Percentiles rank a stretch among this genome's conserved stretches.
These are phyloP conservation scores for Termitomyces sp. DNA, from an alignment of 768 basidiomycete genomes.

Conservation along the genomic window DNA sequence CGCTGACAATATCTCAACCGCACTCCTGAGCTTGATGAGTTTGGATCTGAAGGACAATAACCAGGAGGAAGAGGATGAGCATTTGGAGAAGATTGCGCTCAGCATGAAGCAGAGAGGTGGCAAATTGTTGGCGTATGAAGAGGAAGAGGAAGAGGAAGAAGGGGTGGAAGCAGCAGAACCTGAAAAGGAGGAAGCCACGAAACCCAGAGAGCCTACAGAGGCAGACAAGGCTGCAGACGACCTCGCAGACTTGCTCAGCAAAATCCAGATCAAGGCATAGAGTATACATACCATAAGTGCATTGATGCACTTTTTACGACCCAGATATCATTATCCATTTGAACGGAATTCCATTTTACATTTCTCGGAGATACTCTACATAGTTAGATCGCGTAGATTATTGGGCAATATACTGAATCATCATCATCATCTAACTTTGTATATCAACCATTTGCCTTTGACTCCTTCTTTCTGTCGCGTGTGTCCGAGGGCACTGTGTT, in stretches of 20 bases:
- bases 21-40: conserved; percentile 53
- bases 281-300: neutral
- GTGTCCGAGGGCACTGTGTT: conserved; percentile 37
- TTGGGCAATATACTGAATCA: neutral
- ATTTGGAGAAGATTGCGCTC: conserved; percentile 47
- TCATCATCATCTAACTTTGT: conserved; percentile 37
- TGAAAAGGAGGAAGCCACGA: conserved; percentile 10
- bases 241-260: conserved; percentile 64
- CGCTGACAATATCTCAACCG: conserved; percentile 57
- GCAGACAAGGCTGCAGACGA: conserved; percentile 41
- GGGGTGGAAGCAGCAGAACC: conserved; percentile 27
- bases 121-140: conserved; percentile 57
- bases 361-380: neutral
- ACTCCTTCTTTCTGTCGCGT: conserved; percentile 54
- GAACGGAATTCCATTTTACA: neutral
- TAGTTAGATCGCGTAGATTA: conserved; percentile 2
- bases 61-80: conserved; percentile 70
- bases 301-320: neutral
- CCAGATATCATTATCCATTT: neutral
- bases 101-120: conserved; percentile 65
- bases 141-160: conserved; percentile 46
- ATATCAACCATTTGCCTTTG: conserved; percentile 59
- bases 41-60: conserved; percentile 94
- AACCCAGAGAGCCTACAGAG: conserved; percentile 20
- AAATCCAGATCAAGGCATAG: conserved; percentile 45